Evolutionary conservation across 371 early-diverging fungal species (phyloP), one percentile per base, ranked within the genome.

Genomic region (Mucor sp.): DNA sequence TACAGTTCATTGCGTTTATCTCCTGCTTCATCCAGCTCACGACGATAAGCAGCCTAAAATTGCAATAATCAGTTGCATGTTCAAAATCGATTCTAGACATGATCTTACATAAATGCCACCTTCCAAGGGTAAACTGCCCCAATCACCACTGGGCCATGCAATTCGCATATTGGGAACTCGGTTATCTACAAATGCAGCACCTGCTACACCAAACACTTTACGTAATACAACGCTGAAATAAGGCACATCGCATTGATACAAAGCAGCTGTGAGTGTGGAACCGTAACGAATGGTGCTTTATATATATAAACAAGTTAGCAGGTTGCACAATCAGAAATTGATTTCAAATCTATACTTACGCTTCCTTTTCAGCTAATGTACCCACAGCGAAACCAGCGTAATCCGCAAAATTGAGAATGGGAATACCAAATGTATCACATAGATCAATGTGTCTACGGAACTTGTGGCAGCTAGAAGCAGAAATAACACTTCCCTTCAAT

Each of bases 141-240:
- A 80, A 59, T 82, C 80, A n/a, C 74, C 79, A 56, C 74, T 70
- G 5, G 83, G 83, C 80, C 80, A 82, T 4, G 76, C 76, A 17
- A 80, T 70, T 9, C 80, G 75, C 77, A 76, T 73, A 50, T 82
- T 82, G 4, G 80, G 79, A 5, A 75, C 57, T 32, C 80, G 75
- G 43, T 80, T 78, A 53, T 78, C 80, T 17, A 82, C 80, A 69
- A 82, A 80, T 32, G 83, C 80, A n/a, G 76, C 83, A 43, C 83
- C 83, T 2, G 80, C 83, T 23, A 82, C 83, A 65, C 83, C 83
- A 75, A 82, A 82, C 6, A 80, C 78, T 62, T 78, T 79, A 32
- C 83, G 80, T 25, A 82, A 60, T 2, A 82, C 67, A 47, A 82
- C 77, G 27, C 71, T 78, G 63, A 80, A 82, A 44, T 79, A 76